phyloP scores from a whole-genome alignment of 768 basidiomycete species.

The Suillus subluteus region DNA sequence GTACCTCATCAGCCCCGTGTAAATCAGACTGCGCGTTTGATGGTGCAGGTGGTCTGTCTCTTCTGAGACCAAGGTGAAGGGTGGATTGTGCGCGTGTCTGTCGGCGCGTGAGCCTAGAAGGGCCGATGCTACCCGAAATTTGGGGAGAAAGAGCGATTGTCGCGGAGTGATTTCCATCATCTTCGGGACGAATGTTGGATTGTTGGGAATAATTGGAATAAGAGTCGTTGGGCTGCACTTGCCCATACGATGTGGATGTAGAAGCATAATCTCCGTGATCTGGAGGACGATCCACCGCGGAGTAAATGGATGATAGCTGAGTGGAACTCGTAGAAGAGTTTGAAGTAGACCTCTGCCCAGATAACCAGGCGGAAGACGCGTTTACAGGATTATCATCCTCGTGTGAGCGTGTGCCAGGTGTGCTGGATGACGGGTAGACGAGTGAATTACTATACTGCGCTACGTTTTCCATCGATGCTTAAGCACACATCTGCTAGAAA shows the following conservation, averaged over 20 bases:
- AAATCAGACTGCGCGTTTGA: constrained; percentile 17
- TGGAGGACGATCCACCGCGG: constrained; percentile 45
- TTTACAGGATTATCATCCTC: constrained; percentile 28
- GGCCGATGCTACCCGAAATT: constrained; percentile 56
- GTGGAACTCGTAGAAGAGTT: constrained; percentile 23
- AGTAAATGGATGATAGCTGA: constrained; percentile 36
- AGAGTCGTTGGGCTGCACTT: constrained; percentile 27
- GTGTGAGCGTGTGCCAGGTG: constrained; percentile 26
- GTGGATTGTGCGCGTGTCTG: constrained; percentile 41
- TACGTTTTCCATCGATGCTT: constrained; percentile 41
- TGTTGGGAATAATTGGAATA: constrained; percentile 34
- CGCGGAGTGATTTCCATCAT: constrained; percentile 28
- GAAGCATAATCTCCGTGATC: constrained; percentile 40
- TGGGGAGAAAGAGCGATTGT: constrained; percentile 39
- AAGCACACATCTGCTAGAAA: constrained; percentile 35
- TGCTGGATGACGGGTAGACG: constrained; percentile 35
- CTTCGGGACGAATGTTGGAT: constrained; percentile 32
- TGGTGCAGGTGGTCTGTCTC: constrained; percentile 29
- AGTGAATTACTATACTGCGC: constrained; percentile 35
- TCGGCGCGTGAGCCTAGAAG: constrained; percentile 52
- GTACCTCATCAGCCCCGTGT: constrained; percentile 34
- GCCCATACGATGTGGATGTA: constrained; percentile 26
- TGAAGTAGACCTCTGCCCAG: constrained; percentile 19
- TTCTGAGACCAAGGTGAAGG: constrained; percentile 36
- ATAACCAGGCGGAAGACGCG: constrained; percentile 34